Evolutionary conservation across 305 asterid species (phyloP), one percentile per base, ranked within the genome.

Genomic region (Andrographis paniculata): DNA sequence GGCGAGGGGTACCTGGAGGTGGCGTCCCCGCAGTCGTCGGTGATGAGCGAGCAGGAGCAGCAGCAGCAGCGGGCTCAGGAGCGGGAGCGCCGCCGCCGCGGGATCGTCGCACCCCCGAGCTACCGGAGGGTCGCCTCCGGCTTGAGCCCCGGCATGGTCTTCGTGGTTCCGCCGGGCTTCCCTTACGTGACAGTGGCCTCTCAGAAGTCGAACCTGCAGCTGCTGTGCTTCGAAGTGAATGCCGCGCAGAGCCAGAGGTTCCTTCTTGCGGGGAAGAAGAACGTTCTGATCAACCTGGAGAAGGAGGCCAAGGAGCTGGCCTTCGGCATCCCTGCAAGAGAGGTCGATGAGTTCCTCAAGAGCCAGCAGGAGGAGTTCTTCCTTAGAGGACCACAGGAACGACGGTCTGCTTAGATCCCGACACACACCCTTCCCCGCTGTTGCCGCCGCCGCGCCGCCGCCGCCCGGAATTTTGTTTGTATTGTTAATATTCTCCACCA

Each of bases 1-100:
- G 95, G 93, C 1, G 77, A 71, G 53, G 97, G 97, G 9, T 67
- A 61, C 65, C 59, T 71, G 11, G 84, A 84, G 53, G 84, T 87
- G 92, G 86, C 82, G 0, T 73, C 82, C 36, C 95, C 96, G 1
- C 91, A 78, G 58, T 33, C 74, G 39, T 43, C 84, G 0, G 20
- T 45, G 38, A 59, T 0, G 62, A 50, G n/a, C 61, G 60, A 4
- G 4, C 4, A 3, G 30, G 30, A 24, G 20, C 45, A 61, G 17
- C 68, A 45, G 22, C 42, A 45, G 27, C 28, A 6, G 18, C 44
- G 20, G 5, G 3, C 48, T 1, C 2, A 1, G 6, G 4, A 3
- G 28, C 40, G 19, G 53, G 1, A 28, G 9, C 39, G 60, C 7
- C 56, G 62, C 0, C 28, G 67, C 8, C 84, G 80, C 60, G 68